These are phyloP conservation scores for Cyclospora cayetanensis DNA, from an alignment of 169 alveolate genomes.

Conservation along the genomic window DNA sequence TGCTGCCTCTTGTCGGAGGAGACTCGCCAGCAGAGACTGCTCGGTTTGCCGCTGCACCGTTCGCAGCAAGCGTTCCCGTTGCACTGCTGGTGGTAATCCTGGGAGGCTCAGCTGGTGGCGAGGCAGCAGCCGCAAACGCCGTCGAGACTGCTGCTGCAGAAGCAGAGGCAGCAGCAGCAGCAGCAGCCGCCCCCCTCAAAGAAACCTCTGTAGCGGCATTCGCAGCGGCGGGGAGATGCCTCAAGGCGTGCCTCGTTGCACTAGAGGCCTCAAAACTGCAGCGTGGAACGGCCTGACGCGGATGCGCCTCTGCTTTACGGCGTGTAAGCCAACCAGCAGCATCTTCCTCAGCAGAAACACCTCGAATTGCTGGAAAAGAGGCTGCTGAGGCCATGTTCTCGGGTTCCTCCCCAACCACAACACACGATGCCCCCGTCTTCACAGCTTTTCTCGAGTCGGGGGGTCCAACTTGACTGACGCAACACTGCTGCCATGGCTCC, in stretches of 20 bases:
- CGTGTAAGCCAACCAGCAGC: background rate
- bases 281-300: conserved; percentile 4
- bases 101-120: background rate
- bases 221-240: too few species aligned
- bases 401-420: too few species aligned
- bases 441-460: too few species aligned
- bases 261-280: background rate
- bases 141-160: background rate
- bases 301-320: conserved; percentile 24
- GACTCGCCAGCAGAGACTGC: background rate
- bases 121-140: background rate
- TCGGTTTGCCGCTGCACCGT: background rate
- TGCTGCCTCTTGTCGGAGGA: background rate
- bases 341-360: background rate
- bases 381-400: too few species aligned
- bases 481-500: too few species aligned
- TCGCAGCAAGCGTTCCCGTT: background rate
- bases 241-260: too few species aligned
- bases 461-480: too few species aligned
- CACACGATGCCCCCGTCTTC: too few species aligned
- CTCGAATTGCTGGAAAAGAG: background rate
- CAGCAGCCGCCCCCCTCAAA: conserved; percentile 13
- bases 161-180: conserved; percentile 38
- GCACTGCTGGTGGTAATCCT: background rate
- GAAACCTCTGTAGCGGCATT: background rate